phyloP scores from a whole-genome alignment of 176 grass and related monocot species.

The Avena atlantica region DNA sequence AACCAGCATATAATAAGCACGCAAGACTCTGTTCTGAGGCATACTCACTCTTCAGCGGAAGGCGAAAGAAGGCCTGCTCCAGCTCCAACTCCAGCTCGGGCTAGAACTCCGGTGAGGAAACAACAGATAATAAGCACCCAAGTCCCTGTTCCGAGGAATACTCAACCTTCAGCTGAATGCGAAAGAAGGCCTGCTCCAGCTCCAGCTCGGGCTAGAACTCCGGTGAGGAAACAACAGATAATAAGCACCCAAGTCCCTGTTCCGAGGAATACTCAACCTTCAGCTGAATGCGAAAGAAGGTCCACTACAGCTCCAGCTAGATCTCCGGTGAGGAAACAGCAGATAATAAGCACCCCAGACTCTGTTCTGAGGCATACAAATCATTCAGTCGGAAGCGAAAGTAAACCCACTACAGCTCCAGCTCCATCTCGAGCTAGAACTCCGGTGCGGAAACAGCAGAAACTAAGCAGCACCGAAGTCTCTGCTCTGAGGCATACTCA shows the following conservation, averaged over 20 bases:
- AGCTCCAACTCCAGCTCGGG: background rate
- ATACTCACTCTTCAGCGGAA: background rate
- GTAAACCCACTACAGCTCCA: background rate
- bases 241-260: constrained; percentile 38
- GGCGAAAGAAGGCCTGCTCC: background rate
- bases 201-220: constrained; percentile 1
- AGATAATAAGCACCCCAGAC: constrained; percentile 36
- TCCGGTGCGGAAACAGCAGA: constrained; percentile 18
- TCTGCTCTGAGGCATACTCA: constrained; percentile 33
- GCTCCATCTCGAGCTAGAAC: background rate
- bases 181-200: constrained; percentile 10
- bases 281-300: constrained; percentile 3
- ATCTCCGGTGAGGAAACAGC: constrained; percentile 11
- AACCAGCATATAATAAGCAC: constrained; percentile 36
- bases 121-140: constrained; percentile 31
- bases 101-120: constrained; percentile 23
- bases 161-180: background rate
- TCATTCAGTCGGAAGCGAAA: constrained; percentile 1
- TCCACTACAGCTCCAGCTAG: background rate
- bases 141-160: constrained; percentile 38
- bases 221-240: constrained; percentile 30
- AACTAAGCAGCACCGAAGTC: constrained; percentile 20
- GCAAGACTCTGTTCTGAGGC: constrained; percentile 30
- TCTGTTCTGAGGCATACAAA: constrained; percentile 38
- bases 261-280: constrained; percentile 22